These are phyloP conservation scores for Pseudogymnoascus sp. DNA, from an alignment of 2,329 filamentous ascomycete genomes.

Conservation along the genomic window DNA sequence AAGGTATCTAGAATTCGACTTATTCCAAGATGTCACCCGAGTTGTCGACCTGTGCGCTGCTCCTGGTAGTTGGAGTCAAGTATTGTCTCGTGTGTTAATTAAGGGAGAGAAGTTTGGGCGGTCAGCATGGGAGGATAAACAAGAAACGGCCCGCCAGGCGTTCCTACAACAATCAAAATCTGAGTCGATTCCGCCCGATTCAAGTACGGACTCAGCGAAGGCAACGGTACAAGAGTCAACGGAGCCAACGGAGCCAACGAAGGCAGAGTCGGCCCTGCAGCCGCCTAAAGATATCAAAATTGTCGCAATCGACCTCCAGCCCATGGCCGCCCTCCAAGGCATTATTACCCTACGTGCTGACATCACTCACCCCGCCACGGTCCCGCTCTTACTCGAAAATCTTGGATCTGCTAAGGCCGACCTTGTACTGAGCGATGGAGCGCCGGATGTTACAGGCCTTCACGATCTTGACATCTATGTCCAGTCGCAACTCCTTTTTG, in stretches of 20 bases:
- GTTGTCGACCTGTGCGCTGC: slow-evolving; percentile 96
- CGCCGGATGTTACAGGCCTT: slow-evolving; percentile 90
- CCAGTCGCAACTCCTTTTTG: slow-evolving; percentile 89
- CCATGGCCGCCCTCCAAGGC: slow-evolving; percentile 86
- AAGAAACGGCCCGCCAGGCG: slow-evolving; percentile 55
- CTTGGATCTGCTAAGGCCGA: slow-evolving; percentile 77
- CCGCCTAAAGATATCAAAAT: slow-evolving; percentile 76
- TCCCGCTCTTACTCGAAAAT: slow-evolving; percentile 77
- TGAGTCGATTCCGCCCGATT: slow-evolving; percentile 22
- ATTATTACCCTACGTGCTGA: slow-evolving; percentile 90
- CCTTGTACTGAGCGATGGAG: slow-evolving; percentile 89
- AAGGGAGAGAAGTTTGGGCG: slow-evolving; percentile 87
- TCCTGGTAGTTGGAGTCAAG: slow-evolving; percentile 95
- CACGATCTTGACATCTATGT: slow-evolving; percentile 98
- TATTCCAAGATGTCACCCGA: slow-evolving; percentile 81
- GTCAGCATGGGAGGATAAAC: slow-evolving; percentile 77
- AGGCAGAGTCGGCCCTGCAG: slow-evolving; percentile 24
- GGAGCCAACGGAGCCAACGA: slow-evolving; percentile 25
- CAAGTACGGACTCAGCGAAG: slow-evolving; percentile 11
- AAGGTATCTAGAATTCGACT: slow-evolving; percentile 66
- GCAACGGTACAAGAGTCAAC: slow-evolving; percentile 13
- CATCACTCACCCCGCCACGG: slow-evolving; percentile 93
- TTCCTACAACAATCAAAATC: slow-evolving; percentile 36
- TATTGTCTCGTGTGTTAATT: slow-evolving; percentile 86
- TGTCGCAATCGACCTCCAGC: slow-evolving; percentile 90